Evolutionary conservation across 495 filamentous ascomycete species (phyloP).

Genomic region (Penicillium pancosmium): DNA sequence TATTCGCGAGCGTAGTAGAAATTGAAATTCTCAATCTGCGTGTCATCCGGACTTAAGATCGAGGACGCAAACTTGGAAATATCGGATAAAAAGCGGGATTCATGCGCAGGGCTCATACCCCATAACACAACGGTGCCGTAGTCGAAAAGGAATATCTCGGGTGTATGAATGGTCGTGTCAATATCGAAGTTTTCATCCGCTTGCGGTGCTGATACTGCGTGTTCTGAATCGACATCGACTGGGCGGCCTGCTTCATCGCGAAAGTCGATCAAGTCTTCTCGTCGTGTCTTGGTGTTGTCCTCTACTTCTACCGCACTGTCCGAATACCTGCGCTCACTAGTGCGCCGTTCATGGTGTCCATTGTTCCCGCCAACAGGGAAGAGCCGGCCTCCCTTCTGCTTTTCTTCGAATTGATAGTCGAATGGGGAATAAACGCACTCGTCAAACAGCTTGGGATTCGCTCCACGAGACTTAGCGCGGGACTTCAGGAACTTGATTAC

Average conservation of each 20-base stretch:
- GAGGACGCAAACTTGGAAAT: slow-evolving; percentile 94
- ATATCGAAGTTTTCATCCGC: slow-evolving; percentile 42
- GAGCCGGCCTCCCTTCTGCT: slow-evolving; percentile 33
- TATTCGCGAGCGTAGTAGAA: slow-evolving; percentile 98
- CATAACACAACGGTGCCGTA: slow-evolving; percentile 99
- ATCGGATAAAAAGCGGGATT: slow-evolving; percentile 87
- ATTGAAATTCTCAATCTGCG: slow-evolving; percentile 97
- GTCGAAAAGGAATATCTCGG: slow-evolving; percentile 93
- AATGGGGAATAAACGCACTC: slow-evolving; percentile 97
- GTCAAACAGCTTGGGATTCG: slow-evolving; percentile 88
- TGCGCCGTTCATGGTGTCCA: slow-evolving; percentile 40
- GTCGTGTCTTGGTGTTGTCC: slow-evolving; percentile 48
- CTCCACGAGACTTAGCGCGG: slow-evolving; percentile 68
- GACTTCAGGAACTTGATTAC: slow-evolving; percentile 89
- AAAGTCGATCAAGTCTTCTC: slow-evolving; percentile 59
- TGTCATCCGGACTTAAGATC: slow-evolving; percentile 81
- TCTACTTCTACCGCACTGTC: slow-evolving; percentile 62
- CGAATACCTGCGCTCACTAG: slow-evolving; percentile 65
- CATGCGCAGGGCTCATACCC: slow-evolving; percentile 88
- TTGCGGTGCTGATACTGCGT: slow-evolving; percentile 22
- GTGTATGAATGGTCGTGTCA: slow-evolving; percentile 76
- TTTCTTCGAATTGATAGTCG: slow-evolving; percentile 62
- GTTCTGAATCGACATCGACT: slow-evolving; percentile 30
- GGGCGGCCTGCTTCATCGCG: slow-evolving; percentile 41
- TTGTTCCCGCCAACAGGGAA: slow-evolving; percentile 23